A percentile compares a stretch with the other conserved stretches of the same genome.
Evolutionary conservation across 1,284 basidiomycete species (phyloP).

Genomic region (Ganoderma lucidum): DNA sequence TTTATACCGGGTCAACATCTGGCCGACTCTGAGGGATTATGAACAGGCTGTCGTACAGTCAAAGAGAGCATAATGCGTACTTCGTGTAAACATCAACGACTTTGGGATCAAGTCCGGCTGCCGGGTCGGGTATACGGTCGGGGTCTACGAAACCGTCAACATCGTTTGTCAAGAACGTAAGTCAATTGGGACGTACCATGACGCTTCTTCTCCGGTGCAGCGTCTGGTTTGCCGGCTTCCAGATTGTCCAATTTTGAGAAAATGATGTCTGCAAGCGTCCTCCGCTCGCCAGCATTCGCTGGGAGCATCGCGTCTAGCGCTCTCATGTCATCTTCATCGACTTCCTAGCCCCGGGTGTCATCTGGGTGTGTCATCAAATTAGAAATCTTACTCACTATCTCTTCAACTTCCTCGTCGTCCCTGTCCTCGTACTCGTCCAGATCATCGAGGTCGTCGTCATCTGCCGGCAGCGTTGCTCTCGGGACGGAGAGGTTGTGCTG

Average conservation of each 20-base stretch:
- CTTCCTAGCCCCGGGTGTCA: conserved; percentile 63
- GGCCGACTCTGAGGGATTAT: conserved; percentile 71
- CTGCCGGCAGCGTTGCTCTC: conserved; percentile 40
- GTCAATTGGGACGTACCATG: conserved; percentile 52
- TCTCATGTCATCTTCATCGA: conserved; percentile 88
- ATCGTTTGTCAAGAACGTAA: conserved; percentile 14
- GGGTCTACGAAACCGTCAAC: conserved; percentile 49
- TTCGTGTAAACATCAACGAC: conserved; percentile 96
- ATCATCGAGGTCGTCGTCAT: conserved; percentile 53
- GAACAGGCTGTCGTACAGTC: background rate
- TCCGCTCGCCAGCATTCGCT: conserved; percentile 73
- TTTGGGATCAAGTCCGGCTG: conserved; percentile 95
- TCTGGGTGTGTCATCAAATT: conserved; percentile 15
- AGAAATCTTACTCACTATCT: conserved; percentile 58
- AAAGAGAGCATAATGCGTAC: conserved; percentile 53
- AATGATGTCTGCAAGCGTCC: conserved; percentile 95
- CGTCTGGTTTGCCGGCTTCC: conserved; percentile 56
- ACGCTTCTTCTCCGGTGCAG: conserved; percentile 63
- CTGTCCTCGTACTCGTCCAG: conserved; percentile 61
- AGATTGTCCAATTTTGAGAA: conserved; percentile 87
- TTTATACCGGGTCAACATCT: conserved; percentile 90
- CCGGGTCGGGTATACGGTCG: conserved; percentile 79
- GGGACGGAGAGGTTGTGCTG: conserved; percentile 43
- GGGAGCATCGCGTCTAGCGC: conserved; percentile 85
- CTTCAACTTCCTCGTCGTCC: conserved; percentile 59